These are phyloP conservation scores for Gaertneriomyces semiglobifer DNA, from an alignment of 192 early-diverging fungal genomes.

Conservation along the genomic window DNA sequence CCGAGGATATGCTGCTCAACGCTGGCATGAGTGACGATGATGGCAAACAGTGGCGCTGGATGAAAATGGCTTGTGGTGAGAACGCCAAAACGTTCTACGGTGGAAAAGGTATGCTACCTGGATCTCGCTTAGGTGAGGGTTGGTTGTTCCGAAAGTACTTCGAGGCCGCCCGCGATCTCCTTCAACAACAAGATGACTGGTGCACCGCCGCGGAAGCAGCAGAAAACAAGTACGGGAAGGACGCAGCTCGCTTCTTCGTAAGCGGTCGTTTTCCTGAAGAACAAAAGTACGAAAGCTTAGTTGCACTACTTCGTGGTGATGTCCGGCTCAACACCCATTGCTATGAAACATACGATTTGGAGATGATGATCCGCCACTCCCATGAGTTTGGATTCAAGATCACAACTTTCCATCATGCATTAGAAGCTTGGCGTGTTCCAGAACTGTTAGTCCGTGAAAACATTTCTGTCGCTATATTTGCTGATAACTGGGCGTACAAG, in stretches of 20 bases:
- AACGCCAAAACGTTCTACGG: slow-evolving; percentile 61
- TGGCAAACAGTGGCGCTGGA: slow-evolving; percentile 56
- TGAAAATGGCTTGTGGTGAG: slow-evolving; percentile 82
- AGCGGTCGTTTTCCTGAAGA: slow-evolving; percentile 58
- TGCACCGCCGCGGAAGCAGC: slow-evolving; percentile 36
- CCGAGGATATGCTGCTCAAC: slow-evolving; percentile 68
- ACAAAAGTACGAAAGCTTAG: slow-evolving; percentile 55
- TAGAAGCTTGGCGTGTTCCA: slow-evolving; percentile 70
- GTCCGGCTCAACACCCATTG: slow-evolving; percentile 72
- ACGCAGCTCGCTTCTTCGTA: slow-evolving; percentile 40
- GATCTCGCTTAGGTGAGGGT: slow-evolving; percentile 55
- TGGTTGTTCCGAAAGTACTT: slow-evolving; percentile 66
- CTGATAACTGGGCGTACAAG: slow-evolving; percentile 62
- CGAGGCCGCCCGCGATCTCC: slow-evolving; percentile 46
- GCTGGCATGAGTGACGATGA: slow-evolving; percentile 24
- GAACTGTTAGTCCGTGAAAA: slow-evolving; percentile 56
- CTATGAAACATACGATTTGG: slow-evolving; percentile 57
- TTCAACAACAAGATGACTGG: slow-evolving; percentile 61
- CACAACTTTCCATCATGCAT: slow-evolving; percentile 72
- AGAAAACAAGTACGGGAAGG: slow-evolving; percentile 23
- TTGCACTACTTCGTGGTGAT: slow-evolving; percentile 65
- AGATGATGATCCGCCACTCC: slow-evolving; percentile 68
- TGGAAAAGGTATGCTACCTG: slow-evolving; percentile 29
- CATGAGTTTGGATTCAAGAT: slow-evolving; percentile 74
- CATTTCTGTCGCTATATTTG: slow-evolving; percentile 68